A percentile compares a stretch with the other conserved stretches of the same genome.
Evolutionary conservation across 148 eudicot species (phyloP).

Genomic region (Talinum fruticosum): DNA sequence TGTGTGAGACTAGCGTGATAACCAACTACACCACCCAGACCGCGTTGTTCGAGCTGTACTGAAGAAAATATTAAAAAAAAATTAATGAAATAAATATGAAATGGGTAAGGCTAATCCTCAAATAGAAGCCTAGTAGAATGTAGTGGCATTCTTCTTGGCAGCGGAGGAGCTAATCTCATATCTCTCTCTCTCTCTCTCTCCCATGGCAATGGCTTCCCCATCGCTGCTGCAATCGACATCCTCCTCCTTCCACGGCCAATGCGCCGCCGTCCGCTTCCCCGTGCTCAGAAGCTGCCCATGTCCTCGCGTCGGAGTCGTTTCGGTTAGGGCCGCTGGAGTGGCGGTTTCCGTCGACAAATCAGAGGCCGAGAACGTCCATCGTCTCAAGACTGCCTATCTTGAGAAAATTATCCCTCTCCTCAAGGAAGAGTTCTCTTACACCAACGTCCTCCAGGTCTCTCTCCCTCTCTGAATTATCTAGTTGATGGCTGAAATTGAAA

Average conservation of each 20-base stretch:
- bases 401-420: constrained; percentile 74
- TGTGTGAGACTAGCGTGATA: constrained; percentile 99
- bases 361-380: constrained; percentile 54
- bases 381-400: constrained; percentile 62
- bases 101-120: constrained; percentile 23
- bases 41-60: not conserved
- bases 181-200: constrained; percentile 2
- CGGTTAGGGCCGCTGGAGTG: constrained; percentile 48
- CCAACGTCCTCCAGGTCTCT: constrained; percentile 75
- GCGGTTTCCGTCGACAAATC: constrained; percentile 63
- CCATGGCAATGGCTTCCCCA: constrained; percentile 51
- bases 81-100: not conserved
- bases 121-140: not conserved
- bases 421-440: constrained; percentile 75
- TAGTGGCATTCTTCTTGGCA: not conserved
- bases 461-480: too few relatives aligned
- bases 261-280: constrained; percentile 39
- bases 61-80: not conserved
- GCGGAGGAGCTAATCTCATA: not conserved
- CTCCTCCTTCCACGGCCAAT: constrained; percentile 53
- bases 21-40: constrained; percentile 99
- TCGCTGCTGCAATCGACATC: constrained; percentile 58
- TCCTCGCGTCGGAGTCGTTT: constrained; percentile 23
- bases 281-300: not conserved
- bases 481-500: too few relatives aligned